Conservation (phyloP, 306 rosid genomes). For the Hylodesmum podocarpum region DNA sequence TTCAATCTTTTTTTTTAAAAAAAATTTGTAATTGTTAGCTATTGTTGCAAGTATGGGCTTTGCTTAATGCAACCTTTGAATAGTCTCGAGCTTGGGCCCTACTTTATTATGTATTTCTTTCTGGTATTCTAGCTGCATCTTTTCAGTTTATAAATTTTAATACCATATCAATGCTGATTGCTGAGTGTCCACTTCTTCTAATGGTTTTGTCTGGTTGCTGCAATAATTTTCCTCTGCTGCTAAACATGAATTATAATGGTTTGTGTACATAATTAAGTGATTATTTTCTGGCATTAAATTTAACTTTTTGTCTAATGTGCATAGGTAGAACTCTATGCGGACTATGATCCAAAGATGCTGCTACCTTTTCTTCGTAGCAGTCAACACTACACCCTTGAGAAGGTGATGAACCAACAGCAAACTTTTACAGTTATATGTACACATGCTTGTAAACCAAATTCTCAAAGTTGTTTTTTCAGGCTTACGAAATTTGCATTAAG, state of each 20-base stretch:
- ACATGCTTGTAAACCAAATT: conserved; percentile 24
- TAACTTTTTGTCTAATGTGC: conserved; percentile 3
- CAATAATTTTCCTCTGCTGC: neutral
- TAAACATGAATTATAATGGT: neutral
- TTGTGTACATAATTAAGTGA: neutral
- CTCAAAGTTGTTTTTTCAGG: conserved; percentile 57
- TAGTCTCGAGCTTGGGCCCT: conserved; percentile 1
- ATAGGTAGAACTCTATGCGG: conserved; percentile 96
- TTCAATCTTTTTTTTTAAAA: neutral
- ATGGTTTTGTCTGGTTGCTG: neutral
- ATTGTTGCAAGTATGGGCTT: neutral
- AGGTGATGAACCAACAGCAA: conserved; percentile 51
- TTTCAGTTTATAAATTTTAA: neutral
- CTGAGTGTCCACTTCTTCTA: neutral
- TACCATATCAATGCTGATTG: neutral
- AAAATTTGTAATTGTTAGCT: neutral
- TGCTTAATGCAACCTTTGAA: neutral
- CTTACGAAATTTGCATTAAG: conserved; percentile 73
- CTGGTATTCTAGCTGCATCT: conserved; percentile 12
- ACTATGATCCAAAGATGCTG: conserved; percentile 91
- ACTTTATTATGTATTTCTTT: conserved; percentile 7
- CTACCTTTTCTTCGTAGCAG: conserved; percentile 93
- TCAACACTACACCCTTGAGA: conserved; percentile 95
- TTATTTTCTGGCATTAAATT: conserved; percentile 20
- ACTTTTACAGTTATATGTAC: conserved; percentile 13